A percentile compares a stretch with the other conserved stretches of the same genome.
These are phyloP conservation scores for Cubamyces sp. DNA, from an alignment of 768 basidiomycete species.

Conservation along the genomic window DNA sequence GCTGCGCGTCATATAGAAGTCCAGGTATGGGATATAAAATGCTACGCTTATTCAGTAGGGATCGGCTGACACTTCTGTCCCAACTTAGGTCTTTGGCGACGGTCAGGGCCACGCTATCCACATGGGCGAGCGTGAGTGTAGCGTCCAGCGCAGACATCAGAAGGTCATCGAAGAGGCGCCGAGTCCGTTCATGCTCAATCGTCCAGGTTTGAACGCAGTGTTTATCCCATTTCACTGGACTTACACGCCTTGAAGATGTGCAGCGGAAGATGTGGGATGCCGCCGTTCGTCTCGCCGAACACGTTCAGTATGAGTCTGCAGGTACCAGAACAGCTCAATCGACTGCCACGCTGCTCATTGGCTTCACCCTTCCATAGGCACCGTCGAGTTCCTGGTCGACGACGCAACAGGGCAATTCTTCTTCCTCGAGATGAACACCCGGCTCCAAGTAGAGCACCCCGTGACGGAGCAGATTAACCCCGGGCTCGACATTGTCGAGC, in stretches of 20 bases:
- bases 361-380: constrained; percentile 41
- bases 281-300: constrained; percentile 51
- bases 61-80: background rate
- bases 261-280: constrained; percentile 54
- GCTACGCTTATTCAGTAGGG: background rate
- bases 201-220: constrained; percentile 43
- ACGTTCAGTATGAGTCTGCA: constrained; percentile 60
- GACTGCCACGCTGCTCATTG: background rate
- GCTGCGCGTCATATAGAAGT: constrained; percentile 67
- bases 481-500: constrained; percentile 61
- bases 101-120: constrained; percentile 60
- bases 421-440: constrained; percentile 76
- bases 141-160: constrained; percentile 69
- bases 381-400: constrained; percentile 69
- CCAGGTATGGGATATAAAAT: constrained; percentile 43
- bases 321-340: constrained; percentile 38
- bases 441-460: constrained; percentile 70
- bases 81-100: constrained; percentile 71
- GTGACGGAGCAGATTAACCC: constrained; percentile 61
- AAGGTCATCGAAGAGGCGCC: constrained; percentile 76
- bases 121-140: constrained; percentile 74
- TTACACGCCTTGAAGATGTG: constrained; percentile 39
- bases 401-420: constrained; percentile 55
- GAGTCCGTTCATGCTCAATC: constrained; percentile 55
- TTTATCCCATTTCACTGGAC: background rate